Base-by-base conservation (phyloP, 2,329 filamentous ascomycete species). In the Bertia moriformis region DNA sequence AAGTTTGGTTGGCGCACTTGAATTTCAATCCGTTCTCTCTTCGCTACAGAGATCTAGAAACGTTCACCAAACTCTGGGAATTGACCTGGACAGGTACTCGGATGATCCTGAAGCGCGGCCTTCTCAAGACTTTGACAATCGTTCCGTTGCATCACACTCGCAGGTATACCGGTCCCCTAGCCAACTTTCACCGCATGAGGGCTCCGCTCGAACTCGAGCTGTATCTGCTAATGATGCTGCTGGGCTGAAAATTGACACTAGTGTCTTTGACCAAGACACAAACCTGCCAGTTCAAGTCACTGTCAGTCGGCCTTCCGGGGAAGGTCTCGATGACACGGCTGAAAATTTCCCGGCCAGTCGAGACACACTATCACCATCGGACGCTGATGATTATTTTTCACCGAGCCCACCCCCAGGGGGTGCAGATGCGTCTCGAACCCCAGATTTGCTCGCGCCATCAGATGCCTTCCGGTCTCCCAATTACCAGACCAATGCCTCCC, bases 21-120 rank as follows among this genome's bases (percentile, higher is more conserved):
- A 98, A 58, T 98, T 98, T 49, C 74, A 88, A 48, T 89, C 89
- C 2, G 81, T 94, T 3, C 64, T 98, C 36, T 81, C 84, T n/a
- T 87, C 87, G 2, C 61, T 98, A 41, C 79, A 93, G 50, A 83
- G 78, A 46, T 83, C 86, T 41, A 75, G 83, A 51, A 91, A 85
- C 45, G 73, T 83, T 18, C 76, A 78, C 48, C 70, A 82, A 14
- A 72, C 77, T 33, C 72, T 68, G 39, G 66, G 67, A 3, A 66
- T 78, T 47, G 64, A 65, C 45, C 51, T 73, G 14, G 60, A 67
- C 38, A 61, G 70, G 43, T 78, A 75, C 48, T 73, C 71, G 0
- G 73, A 78, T 43, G 67, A 71, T 35, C 64, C 64, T 10, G 24
- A 29, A 29, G 24, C 24, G 10, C 24, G 32, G 12, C 32, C 10